Base-by-base conservation (phyloP, 1,284 basidiomycete species). In the Pyrrhoderma noxium region DNA sequence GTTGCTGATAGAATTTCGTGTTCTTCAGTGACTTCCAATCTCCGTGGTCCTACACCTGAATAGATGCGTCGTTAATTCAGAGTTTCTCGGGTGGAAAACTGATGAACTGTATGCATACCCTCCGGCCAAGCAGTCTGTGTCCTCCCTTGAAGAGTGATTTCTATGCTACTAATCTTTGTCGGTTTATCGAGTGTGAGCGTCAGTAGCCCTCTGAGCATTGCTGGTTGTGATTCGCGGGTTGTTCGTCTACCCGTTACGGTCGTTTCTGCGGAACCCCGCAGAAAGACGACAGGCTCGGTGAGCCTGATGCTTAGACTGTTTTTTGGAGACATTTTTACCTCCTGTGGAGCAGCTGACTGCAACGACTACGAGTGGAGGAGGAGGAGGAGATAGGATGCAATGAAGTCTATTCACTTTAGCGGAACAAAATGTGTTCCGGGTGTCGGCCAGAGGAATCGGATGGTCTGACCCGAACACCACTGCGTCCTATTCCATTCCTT, bases 121-220 rank as follows among this genome's bases (percentile, higher is more conserved):
- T 97, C 93, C 3, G 89, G 85, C 88, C 93, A 96, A 19, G 70
- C 68, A 4, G 74, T 79, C 11, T 67, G 65, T 4, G 79, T 71
- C 57, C 76, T 86, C 4, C 90, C 94, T 47, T 82, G 73, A 18
- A 98, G 71, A 59, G 82, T 81, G 42, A 96, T 73, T 50, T 83
- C 79, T 53, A 99, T 94, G 60, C 84, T 89, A 35, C 86, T 85
- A 61, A 99, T 85, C 64, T 86, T 83, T 37, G 84, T 93, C 0
- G 93, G 82, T 64, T 94, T 95, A 44, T 74, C 72, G 25, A 97
- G 73, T 9, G 81, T 79, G 41, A 99, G 72, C 1, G 83, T 85
- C 53, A 98, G 75, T 9, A 97, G 71, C n/a, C 93, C 95, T 37
- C 95, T 77, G 27, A 99, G 73, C 65, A 94, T 76, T 5, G 92